Conservation (phyloP, 2,329 filamentous ascomycete species). For the Alternaria sp. region DNA sequence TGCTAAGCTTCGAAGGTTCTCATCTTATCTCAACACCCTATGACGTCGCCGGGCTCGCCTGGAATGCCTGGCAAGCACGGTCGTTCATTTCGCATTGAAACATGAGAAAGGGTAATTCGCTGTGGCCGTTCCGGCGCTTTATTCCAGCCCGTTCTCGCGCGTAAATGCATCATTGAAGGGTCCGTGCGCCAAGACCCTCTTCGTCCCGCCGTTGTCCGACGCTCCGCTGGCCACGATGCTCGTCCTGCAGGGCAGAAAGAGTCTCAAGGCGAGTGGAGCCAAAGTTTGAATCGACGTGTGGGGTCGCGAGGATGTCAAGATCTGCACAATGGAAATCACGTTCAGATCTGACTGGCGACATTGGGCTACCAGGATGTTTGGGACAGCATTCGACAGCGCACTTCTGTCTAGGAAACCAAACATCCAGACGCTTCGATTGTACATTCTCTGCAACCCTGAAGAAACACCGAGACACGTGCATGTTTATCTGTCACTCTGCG, state of each 20-base stretch:
- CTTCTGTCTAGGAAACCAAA: background rate
- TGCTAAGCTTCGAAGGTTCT: background rate
- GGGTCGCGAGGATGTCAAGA: constrained; percentile 18
- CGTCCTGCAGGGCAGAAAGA: background rate
- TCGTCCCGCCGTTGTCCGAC: constrained; percentile 8
- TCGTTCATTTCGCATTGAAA: background rate
- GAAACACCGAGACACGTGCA: background rate
- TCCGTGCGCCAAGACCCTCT: background rate
- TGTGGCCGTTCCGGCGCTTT: background rate
- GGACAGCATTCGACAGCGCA: background rate
- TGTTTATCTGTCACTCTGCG: background rate
- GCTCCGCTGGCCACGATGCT: constrained; percentile 4
- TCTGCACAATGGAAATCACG: background rate
- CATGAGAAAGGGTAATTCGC: background rate
- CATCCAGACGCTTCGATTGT: background rate
- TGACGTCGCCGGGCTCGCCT: background rate
- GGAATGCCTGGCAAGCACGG: background rate
- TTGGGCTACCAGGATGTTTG: background rate
- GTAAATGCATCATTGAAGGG: background rate
- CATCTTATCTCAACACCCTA: background rate
- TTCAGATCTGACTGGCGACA: constrained; percentile 1
- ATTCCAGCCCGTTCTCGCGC: background rate
- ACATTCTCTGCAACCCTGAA: background rate
- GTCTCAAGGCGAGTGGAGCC: constrained; percentile 3
- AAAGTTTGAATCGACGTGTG: constrained; percentile 19